Percentiles rank a stretch among this genome's conserved stretches.
Conservation (phyloP, 2,329 filamentous ascomycete species). For the Aphanocladium album region DNA sequence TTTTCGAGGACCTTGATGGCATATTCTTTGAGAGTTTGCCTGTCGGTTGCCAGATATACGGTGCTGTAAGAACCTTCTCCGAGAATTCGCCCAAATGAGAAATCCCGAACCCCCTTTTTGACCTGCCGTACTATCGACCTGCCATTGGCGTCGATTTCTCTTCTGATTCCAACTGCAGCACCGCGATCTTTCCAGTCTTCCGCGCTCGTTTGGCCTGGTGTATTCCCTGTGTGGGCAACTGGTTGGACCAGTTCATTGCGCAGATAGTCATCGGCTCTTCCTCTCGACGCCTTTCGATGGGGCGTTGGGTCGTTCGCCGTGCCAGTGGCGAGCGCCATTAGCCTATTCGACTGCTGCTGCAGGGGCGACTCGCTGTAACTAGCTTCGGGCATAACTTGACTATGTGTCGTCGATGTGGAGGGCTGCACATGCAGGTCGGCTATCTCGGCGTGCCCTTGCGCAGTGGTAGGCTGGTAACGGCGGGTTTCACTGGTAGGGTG, state of each 20-base stretch:
- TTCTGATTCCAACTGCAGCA: constrained; percentile 76
- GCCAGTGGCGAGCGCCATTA: neutral
- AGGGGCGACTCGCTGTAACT: constrained; percentile 14
- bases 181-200: constrained; percentile 97
- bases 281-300: constrained; percentile 30
- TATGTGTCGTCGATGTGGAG: neutral
- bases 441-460: neutral
- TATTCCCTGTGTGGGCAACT: constrained; percentile 18
- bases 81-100: constrained; percentile 83
- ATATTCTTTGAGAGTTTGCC: constrained; percentile 91
- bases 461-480: neutral
- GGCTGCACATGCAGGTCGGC: neutral
- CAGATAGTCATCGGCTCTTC: neutral
- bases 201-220: constrained; percentile 20
- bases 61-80: constrained; percentile 98
- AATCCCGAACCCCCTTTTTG: constrained; percentile 97
- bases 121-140: constrained; percentile 76
- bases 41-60: constrained; percentile 86
- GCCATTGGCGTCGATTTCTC: constrained; percentile 81
- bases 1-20: constrained; percentile 98
- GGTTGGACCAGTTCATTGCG: neutral
- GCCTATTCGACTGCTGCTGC: constrained; percentile 9
- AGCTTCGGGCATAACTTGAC: constrained; percentile 7
- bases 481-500: neutral
- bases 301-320: constrained; percentile 43